Conservation (phyloP, 164 flowering plant genomes). For the Chimonanthus salicifolius region DNA sequence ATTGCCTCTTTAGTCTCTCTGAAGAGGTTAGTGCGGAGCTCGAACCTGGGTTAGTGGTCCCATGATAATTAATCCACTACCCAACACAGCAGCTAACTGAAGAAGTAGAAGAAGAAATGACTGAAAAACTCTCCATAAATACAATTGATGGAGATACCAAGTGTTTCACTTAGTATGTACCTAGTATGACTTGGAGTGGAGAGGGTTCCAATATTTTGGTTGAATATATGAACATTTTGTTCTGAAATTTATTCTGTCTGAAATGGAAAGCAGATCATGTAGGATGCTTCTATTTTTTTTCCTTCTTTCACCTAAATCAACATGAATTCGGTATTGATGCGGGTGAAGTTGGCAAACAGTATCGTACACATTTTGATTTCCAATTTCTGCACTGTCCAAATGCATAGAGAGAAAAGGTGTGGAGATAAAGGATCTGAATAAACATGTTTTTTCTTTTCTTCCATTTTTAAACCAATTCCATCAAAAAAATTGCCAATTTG, state of each 20-base stretch:
- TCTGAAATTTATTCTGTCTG: neutral
- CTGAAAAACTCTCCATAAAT: no score
- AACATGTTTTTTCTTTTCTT: neutral
- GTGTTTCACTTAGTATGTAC: no score
- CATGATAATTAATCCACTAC: no score
- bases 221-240: neutral
- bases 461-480: neutral
- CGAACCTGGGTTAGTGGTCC: no score
- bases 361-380: neutral
- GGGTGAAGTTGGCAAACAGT: neutral
- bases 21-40: no score
- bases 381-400: neutral
- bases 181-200: no score
- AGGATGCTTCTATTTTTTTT: neutral
- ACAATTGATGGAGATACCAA: no score
- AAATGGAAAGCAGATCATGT: neutral
- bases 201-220: no score
- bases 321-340: neutral
- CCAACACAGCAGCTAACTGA: no score
- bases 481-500: neutral
- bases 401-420: neutral
- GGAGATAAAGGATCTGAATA: neutral
- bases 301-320: neutral
- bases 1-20: no score
- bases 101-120: no score